Conservation (phyloP, 2,329 filamentous ascomycete genomes). For the Fusarium xyrophilum region DNA sequence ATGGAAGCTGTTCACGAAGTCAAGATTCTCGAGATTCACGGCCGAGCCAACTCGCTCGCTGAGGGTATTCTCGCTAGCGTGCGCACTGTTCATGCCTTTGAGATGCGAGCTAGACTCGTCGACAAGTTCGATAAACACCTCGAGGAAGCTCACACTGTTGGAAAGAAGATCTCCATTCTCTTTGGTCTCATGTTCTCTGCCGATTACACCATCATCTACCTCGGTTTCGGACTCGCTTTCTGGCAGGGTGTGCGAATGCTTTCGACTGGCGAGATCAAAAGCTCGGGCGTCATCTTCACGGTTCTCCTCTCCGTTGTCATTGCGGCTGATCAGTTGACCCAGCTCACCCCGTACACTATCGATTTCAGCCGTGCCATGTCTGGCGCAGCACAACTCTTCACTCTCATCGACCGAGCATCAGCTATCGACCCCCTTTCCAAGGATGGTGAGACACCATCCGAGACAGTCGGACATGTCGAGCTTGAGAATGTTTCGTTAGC, state of each 20-base stretch:
- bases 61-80: slow-evolving; percentile 49
- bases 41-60: slow-evolving; percentile 46
- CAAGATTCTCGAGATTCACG: slow-evolving; percentile 47
- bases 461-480: slow-evolving; percentile 46
- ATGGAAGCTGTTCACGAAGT: slow-evolving; percentile 44
- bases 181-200: slow-evolving; percentile 50
- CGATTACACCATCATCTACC: slow-evolving; percentile 52
- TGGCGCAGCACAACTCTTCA: slow-evolving; percentile 47
- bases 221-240: slow-evolving; percentile 53
- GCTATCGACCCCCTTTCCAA: slow-evolving; percentile 47
- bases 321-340: slow-evolving; percentile 47
- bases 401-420: slow-evolving; percentile 49
- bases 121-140: slow-evolving; percentile 50
- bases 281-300: slow-evolving; percentile 51
- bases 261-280: slow-evolving; percentile 46
- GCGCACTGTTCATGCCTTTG: slow-evolving; percentile 53
- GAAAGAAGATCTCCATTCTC: slow-evolving; percentile 49
- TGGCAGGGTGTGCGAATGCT: slow-evolving; percentile 54
- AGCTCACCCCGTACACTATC: slow-evolving; percentile 48
- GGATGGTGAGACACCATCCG: slow-evolving; percentile 42
- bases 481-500: slow-evolving; percentile 52
- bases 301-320: slow-evolving; percentile 51
- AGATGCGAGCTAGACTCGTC: slow-evolving; percentile 49
- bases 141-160: slow-evolving; percentile 46
- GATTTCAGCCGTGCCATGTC: slow-evolving; percentile 50